These are phyloP conservation scores for Pythium insidiosum DNA, from an alignment of 352 stramenopile species.

Conservation along the genomic window DNA sequence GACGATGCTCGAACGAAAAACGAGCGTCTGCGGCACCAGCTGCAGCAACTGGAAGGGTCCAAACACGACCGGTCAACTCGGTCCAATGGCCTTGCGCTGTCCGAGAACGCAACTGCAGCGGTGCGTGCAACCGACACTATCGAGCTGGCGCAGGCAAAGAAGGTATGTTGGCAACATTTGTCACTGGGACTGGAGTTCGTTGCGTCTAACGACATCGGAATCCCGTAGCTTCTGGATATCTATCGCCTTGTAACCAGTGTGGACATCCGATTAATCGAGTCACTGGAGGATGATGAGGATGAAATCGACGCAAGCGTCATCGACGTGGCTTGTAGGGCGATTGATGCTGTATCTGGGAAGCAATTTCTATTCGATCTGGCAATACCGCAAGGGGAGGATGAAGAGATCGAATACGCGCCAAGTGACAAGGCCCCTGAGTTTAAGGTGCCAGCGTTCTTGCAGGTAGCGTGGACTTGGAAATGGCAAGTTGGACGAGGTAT, in stretches of 20 bases:
- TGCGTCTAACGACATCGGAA: not conserved
- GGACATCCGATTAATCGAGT: slow-evolving; percentile 67
- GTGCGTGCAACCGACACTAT: no score
- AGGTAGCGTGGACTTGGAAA: no score
- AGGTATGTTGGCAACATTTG: no score
- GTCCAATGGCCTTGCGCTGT: no score
- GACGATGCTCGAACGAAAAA: no score
- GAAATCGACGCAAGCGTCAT: slow-evolving; percentile 38
- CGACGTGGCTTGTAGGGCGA: slow-evolving; percentile 58
- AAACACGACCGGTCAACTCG: no score
- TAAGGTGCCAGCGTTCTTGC: slow-evolving; percentile 65
- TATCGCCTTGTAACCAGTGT: slow-evolving; percentile 74
- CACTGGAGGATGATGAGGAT: slow-evolving; percentile 34
- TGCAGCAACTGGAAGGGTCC: no score
- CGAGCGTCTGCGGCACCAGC: no score
- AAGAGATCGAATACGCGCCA: slow-evolving; percentile 78
- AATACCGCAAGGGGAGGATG: slow-evolving; percentile 44
- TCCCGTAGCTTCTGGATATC: slow-evolving; percentile 54
- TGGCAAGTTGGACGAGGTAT: no score
- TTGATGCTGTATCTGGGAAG: slow-evolving; percentile 55
- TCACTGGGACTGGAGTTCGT: not conserved
- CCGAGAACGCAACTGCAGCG: no score
- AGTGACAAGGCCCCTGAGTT: slow-evolving; percentile 45
- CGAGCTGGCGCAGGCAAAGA: no score
- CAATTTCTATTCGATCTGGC: slow-evolving; percentile 72